phyloP scores from a whole-genome alignment of 345 rosid species.

The Syzygium oleosum region DNA sequence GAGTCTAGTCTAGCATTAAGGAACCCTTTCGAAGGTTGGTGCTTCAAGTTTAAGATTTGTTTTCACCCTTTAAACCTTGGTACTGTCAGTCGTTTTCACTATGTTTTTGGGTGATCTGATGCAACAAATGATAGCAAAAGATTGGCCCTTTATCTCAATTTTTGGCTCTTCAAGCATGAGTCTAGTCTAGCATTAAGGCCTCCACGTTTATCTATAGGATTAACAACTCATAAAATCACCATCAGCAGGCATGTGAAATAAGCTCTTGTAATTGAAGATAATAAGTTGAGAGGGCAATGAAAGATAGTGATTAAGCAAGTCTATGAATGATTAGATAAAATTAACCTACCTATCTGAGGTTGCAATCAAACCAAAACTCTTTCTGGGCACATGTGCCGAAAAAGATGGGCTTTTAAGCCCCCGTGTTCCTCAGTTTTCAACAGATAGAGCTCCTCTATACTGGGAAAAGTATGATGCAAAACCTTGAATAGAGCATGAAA shows the following conservation, averaged over 20 bases:
- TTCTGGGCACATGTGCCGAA: neutral
- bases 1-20: neutral
- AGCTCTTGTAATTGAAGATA: neutral
- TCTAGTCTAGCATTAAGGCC: neutral
- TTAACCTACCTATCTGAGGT: neutral
- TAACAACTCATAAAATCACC: neutral
- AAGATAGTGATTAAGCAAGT: neutral
- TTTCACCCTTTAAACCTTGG: neutral
- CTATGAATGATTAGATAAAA: neutral
- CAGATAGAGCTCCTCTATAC: neutral
- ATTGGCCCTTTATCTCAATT: neutral
- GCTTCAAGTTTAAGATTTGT: neutral
- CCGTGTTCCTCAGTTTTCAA: neutral
- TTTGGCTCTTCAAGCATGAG: neutral
- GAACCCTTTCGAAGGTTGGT: slow-evolving; percentile 39
- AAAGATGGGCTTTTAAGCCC: neutral
- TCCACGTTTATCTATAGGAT: neutral
- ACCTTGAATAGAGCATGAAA: neutral
- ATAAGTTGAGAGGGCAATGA: neutral
- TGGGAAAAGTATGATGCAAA: neutral
- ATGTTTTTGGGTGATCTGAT: neutral
- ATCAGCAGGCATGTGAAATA: neutral
- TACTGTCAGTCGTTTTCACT: neutral
- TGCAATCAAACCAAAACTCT: neutral
- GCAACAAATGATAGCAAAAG: neutral